Evolutionary conservation across 177 flowering plant species (phyloP).

Genomic region (Tripterygium wilfordii): DNA sequence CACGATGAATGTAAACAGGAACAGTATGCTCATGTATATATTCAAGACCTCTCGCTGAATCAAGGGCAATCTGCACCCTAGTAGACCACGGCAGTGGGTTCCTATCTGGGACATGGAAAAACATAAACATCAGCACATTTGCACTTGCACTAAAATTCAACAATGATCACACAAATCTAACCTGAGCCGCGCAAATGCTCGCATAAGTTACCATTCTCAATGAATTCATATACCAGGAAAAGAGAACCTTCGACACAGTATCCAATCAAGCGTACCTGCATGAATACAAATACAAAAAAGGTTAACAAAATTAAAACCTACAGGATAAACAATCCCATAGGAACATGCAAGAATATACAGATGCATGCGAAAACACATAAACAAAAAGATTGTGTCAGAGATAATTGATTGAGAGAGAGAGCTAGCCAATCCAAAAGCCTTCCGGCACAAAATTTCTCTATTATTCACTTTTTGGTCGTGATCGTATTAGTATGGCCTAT

Average conservation of each 20-base stretch:
- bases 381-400: too few species aligned
- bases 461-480: too few species aligned
- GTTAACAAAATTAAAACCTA: background rate
- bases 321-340: too few species aligned
- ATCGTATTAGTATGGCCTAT: too few species aligned
- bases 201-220: constrained; percentile 89
- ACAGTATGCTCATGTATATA: constrained; percentile 98
- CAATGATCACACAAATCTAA: constrained; percentile 16
- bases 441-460: too few species aligned
- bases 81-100: constrained; percentile 76
- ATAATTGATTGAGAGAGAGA: too few species aligned
- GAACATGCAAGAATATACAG: too few species aligned
- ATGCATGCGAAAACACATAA: too few species aligned
- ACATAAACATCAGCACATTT: background rate
- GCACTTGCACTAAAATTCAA: constrained; percentile 39
- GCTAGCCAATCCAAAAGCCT: too few species aligned
- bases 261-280: constrained; percentile 90
- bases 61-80: constrained; percentile 97
- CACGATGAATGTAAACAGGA: constrained; percentile 95
- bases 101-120: constrained; percentile 41
- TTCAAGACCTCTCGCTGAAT: constrained; percentile 98
- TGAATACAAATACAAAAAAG: background rate
- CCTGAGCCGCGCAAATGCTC: constrained; percentile 83
- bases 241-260: constrained; percentile 76
- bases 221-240: constrained; percentile 83